phyloP scores from a whole-genome alignment of 371 early-diverging fungal genomes.

The Rhizopus delemar region DNA sequence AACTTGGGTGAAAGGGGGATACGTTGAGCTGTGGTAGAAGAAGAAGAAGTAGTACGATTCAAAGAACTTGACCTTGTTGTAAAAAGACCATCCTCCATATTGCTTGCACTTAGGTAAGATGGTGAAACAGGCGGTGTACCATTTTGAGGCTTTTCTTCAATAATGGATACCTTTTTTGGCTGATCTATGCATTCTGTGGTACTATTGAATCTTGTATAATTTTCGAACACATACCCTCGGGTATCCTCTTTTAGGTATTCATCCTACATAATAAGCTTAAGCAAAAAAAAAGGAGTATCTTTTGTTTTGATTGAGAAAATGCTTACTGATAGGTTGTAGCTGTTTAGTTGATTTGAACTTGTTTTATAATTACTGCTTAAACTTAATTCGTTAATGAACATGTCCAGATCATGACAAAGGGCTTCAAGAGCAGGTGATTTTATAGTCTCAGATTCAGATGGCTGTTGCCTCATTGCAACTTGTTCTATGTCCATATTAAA shows the following conservation, averaged over 20 bases:
- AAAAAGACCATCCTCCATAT: conserved; percentile 24
- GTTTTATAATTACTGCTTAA: not conserved
- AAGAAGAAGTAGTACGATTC: conserved; percentile 19
- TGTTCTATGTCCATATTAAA: conserved; percentile 1
- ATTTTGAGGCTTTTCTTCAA: not conserved
- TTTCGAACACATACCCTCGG: conserved; percentile 10
- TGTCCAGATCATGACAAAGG: conserved; percentile 38
- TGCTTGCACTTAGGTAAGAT: conserved; percentile 14
- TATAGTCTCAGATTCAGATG: not conserved
- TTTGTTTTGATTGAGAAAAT: not conserved
- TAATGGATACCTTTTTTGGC: not conserved
- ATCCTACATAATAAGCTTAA: not conserved
- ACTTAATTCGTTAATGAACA: conserved; percentile 36
- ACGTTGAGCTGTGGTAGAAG: conserved; percentile 18
- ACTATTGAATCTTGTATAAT: conserved; percentile 20
- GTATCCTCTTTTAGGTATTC: conserved; percentile 9
- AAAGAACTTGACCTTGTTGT: conserved; percentile 39
- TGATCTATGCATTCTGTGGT: not conserved
- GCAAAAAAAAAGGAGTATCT: not conserved
- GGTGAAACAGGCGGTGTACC: conserved; percentile 29
- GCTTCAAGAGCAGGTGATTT: conserved; percentile 37
- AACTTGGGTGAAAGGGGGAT: conserved; percentile 9
- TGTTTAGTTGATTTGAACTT: not conserved
- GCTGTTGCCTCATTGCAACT: not conserved
- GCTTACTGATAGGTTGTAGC: not conserved